Conservation (phyloP, 306 rosid species). For the Mimosa pudica region DNA sequence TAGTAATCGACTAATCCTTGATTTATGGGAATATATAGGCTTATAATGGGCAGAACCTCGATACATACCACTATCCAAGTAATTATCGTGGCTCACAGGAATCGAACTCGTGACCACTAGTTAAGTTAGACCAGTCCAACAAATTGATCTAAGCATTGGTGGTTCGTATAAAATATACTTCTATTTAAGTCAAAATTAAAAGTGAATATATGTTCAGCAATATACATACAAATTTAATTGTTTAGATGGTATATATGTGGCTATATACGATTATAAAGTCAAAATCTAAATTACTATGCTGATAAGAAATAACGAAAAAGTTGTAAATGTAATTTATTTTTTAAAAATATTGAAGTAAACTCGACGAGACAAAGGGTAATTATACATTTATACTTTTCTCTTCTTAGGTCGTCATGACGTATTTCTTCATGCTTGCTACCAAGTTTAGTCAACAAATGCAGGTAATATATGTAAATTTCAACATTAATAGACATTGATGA, state of each 20-base stretch:
- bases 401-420: background rate
- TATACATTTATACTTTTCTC: background rate
- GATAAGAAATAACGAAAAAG: background rate
- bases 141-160: too few species aligned
- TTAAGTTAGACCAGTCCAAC: too few species aligned
- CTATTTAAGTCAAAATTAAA: background rate
- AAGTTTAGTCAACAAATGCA: constrained; percentile 52
- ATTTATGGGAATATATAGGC: too few species aligned
- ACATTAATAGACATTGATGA: constrained; percentile 22
- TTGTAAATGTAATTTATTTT: background rate
- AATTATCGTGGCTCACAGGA: too few species aligned
- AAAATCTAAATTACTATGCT: too few species aligned
- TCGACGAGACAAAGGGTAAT: background rate
- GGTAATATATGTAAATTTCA: constrained; percentile 42
- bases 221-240: background rate
- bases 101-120: too few species aligned
- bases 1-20: too few species aligned
- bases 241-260: too few species aligned
- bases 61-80: too few species aligned
- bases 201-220: background rate
- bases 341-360: background rate
- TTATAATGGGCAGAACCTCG: too few species aligned
- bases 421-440: constrained; percentile 34
- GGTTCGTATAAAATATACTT: too few species aligned
- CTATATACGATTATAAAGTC: background rate